These are phyloP conservation scores for Somion occarium DNA, from an alignment of 1,284 basidiomycete genomes.

Conservation along the genomic window DNA sequence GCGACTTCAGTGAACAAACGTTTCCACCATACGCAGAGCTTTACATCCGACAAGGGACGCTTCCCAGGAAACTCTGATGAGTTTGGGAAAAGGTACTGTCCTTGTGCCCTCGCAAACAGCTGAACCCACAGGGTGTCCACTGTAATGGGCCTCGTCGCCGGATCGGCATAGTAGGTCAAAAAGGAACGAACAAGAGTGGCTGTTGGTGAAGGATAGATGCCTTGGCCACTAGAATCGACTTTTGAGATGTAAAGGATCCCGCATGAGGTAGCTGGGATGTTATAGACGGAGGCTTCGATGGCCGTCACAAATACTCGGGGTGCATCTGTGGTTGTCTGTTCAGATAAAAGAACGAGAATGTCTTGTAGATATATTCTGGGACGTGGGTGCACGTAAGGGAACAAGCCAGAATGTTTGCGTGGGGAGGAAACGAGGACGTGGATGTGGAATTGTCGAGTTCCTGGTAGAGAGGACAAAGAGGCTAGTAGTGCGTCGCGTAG, in stretches of 20 bases:
- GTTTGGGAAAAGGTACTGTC: slow-evolving; percentile 93
- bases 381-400: slow-evolving; percentile 66
- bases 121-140: slow-evolving; percentile 70
- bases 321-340: slow-evolving; percentile 41
- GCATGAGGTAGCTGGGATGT: slow-evolving; percentile 60
- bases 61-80: slow-evolving; percentile 76
- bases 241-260: slow-evolving; percentile 91
- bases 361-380: slow-evolving; percentile 68
- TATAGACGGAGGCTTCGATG: slow-evolving; percentile 81
- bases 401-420: slow-evolving; percentile 65
- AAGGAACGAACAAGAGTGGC: slow-evolving; percentile 65
- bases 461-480: slow-evolving; percentile 54
- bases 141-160: slow-evolving; percentile 56
- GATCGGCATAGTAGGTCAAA: slow-evolving; percentile 64
- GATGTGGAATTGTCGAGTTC: slow-evolving; percentile 65
- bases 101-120: slow-evolving; percentile 88
- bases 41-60: slow-evolving; percentile 72
- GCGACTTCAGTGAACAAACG: slow-evolving; percentile 59
- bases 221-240: slow-evolving; percentile 89
- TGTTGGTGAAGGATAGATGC: slow-evolving; percentile 55
- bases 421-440: slow-evolving; percentile 73
- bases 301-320: slow-evolving; percentile 69
- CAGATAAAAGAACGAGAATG: slow-evolving; percentile 69
- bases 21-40: slow-evolving; percentile 93
- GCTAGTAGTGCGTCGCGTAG: slow-evolving; percentile 65